phyloP scores from a whole-genome alignment of 1,284 basidiomycete genomes.

The Agroathelia rolfsii region DNA sequence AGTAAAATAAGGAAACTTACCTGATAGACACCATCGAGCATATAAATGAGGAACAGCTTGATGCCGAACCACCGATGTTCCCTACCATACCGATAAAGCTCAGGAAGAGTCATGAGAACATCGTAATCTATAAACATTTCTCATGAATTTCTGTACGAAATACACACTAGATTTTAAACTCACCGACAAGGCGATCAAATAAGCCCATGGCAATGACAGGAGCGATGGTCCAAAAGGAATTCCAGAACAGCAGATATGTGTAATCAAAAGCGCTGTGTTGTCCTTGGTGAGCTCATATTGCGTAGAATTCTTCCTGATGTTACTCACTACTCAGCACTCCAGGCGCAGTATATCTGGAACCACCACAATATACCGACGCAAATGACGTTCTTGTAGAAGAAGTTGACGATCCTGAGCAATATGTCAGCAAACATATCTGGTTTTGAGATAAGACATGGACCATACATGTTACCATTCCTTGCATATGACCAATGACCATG shows the following conservation, averaged over 20 bases:
- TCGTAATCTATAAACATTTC: slow-evolving; percentile 50
- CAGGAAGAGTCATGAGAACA: slow-evolving; percentile 87
- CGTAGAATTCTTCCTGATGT: too few species aligned
- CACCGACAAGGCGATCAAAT: slow-evolving; percentile 85
- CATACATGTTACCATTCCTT: slow-evolving; percentile 83
- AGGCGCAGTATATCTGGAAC: slow-evolving; percentile 96
- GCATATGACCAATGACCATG: slow-evolving; percentile 97
- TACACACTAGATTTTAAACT: slow-evolving; percentile 17
- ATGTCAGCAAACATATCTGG: slow-evolving; percentile 6
- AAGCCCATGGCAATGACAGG: slow-evolving; percentile 95
- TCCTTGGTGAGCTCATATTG: too few species aligned
- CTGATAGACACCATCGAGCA: slow-evolving; percentile 86
- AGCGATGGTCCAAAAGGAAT: slow-evolving; percentile 93
- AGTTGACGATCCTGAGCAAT: slow-evolving; percentile 81
- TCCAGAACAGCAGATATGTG: slow-evolving; percentile 96
- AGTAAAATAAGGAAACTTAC: slow-evolving; percentile 30
- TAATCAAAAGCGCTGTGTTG: slow-evolving; percentile 78
- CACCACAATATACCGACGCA: slow-evolving; percentile 94
- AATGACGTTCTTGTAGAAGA: slow-evolving; percentile 99
- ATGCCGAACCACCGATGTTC: slow-evolving; percentile 81
- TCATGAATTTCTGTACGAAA: slow-evolving; percentile 1
- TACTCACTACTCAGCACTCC: slow-evolving; percentile 88
- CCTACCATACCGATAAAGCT: slow-evolving; percentile 81
- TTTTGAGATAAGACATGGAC: slow-evolving; percentile 11
- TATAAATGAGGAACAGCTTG: slow-evolving; percentile 70